Evolutionary conservation across 768 basidiomycete genomes (phyloP), one percentile per base, ranked within the genome.

Genomic region (Pholiota molesta): DNA sequence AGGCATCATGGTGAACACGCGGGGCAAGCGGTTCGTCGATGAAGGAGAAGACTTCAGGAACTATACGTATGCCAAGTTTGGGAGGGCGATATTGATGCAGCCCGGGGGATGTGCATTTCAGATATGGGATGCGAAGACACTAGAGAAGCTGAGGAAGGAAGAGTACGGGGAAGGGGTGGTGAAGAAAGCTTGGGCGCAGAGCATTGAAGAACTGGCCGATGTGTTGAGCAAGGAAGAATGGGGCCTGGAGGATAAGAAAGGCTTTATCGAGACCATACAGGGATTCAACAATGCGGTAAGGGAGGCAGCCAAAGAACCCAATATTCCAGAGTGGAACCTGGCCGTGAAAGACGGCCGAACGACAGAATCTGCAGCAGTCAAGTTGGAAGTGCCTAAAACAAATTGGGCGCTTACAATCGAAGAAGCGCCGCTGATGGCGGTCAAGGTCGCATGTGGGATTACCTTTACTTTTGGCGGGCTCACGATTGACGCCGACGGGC

Each of bases 391-490:
- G 13, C 78, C 86, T 11, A 90, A 91, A 71, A 84, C 86, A 0
- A 89, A 90, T 66, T 90, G 89, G 89, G 89, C 88, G 0, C 72
- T 86, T 62, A 67, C 82, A 5, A 72, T 90, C 26, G 80, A 84
- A 39, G 64, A 79, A 44, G 70, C 76, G 13, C 86, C 86, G 0
- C 86, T 87, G 65, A 74, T 89, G 69, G 88, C 88, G 2, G 85
- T 90, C 33, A 88, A 86, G 66, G 85, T 90, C 8, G 76, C 83
- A 0, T 89, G 88, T 73, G 89, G 88, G 6, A 82, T 89, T 57
- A 90, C 89, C 0, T 91, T 89, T 74, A 90, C 87, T 1, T 90
- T 89, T 74, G 88, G 89, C 0, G 89, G 89, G 1, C 70, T 90
- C 2, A 83, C 80, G 0, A 83, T 90, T 63, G 81, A 89, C 65